These are phyloP conservation scores for Saccharomycopsis sp. DNA, from an alignment of 805 yeast species.

Conservation along the genomic window DNA sequence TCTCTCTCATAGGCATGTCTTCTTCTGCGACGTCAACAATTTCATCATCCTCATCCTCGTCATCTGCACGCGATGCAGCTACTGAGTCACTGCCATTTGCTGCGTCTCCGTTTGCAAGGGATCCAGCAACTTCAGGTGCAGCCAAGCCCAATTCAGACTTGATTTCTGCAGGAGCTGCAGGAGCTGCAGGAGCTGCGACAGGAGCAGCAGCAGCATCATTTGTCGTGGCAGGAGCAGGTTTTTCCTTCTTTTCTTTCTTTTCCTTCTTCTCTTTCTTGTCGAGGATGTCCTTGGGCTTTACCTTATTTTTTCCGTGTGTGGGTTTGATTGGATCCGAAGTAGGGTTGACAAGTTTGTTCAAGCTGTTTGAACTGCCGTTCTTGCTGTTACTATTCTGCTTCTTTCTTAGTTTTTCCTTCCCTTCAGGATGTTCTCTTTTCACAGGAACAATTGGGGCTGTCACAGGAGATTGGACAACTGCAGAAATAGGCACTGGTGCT, in stretches of 20 bases:
- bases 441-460: background rate
- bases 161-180: slow-evolving; percentile 6
- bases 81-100: background rate
- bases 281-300: background rate
- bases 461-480: background rate
- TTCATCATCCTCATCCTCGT: slow-evolving; percentile 10
- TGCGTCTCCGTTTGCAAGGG: slow-evolving; percentile 7
- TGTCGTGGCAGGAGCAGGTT: background rate
- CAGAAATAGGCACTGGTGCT: background rate
- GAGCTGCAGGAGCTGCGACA: slow-evolving; percentile 10
- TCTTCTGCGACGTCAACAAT: slow-evolving; percentile 5
- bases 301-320: background rate
- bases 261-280: background rate
- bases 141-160: background rate
- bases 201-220: background rate
- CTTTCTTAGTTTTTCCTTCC: background rate
- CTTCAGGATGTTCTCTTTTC: background rate
- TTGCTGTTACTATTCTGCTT: background rate
- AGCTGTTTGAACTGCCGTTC: background rate
- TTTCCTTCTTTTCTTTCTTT: background rate
- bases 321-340: background rate
- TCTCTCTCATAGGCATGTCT: slow-evolving; percentile 9
- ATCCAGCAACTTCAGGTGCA: background rate
- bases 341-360: background rate
- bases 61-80: slow-evolving; percentile 7